These are phyloP conservation scores for Diplodia seriata DNA, from an alignment of 2,329 filamentous ascomycete genomes.

Conservation along the genomic window DNA sequence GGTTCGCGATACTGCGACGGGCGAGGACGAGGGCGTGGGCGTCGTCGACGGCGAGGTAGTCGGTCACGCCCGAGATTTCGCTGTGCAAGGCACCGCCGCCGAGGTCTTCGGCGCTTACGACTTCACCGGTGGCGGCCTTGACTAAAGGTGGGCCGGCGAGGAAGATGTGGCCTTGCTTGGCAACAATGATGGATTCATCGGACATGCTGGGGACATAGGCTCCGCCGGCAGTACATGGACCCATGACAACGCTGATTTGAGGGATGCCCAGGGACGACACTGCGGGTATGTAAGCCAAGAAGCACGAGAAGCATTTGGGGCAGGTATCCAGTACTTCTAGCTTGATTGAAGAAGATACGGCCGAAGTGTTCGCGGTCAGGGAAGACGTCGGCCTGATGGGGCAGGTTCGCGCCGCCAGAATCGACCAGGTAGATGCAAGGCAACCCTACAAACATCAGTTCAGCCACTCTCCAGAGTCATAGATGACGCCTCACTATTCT, in stretches of 20 bases:
- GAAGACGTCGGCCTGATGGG: constrained; percentile 94
- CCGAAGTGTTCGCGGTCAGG: constrained; percentile 95
- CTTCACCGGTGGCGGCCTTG: constrained; percentile 93
- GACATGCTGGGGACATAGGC: constrained; percentile 98
- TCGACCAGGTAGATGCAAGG: constrained; percentile 96
- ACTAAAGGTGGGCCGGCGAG: constrained; percentile 92
- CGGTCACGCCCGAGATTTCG: constrained; percentile 88
- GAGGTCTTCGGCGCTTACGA: constrained; percentile 87
- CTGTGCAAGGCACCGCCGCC: constrained; percentile 90
- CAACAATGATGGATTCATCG: constrained; percentile 95
- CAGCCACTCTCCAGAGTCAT: not conserved
- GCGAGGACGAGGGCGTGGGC: constrained; percentile 89
- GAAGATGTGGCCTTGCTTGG: constrained; percentile 96
- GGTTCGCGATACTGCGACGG: constrained; percentile 80
- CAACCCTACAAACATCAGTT: constrained; percentile 44
- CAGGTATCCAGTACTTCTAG: constrained; percentile 63
- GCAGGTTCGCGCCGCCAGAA: constrained; percentile 92
- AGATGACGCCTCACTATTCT: constrained; percentile 71
- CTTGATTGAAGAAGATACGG: constrained; percentile 98
- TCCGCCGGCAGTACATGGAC: constrained; percentile 92
- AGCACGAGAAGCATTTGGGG: not conserved
- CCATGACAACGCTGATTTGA: constrained; percentile 96
- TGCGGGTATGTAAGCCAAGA: constrained; percentile 29
- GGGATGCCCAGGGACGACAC: constrained; percentile 87
- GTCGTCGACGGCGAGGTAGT: constrained; percentile 94